Base-by-base conservation (phyloP, 139 green algal genomes). In the Parachlorella kessleri region DNA sequence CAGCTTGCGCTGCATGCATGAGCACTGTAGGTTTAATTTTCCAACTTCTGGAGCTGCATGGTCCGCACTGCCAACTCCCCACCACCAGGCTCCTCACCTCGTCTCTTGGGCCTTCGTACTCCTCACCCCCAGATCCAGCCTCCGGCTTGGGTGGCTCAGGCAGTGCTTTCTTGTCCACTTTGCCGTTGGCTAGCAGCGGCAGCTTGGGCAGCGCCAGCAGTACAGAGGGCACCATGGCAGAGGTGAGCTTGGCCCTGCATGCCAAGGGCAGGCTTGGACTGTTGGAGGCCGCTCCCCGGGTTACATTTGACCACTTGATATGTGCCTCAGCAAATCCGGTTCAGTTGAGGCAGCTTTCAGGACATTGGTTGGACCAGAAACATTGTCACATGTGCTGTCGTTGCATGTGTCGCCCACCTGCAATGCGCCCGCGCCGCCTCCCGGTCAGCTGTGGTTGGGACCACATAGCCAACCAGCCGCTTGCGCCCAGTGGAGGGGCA, bases 141-240 rank as follows among this genome's bases (percentile, higher is more conserved):
- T 69, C 38, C 38, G 54, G 55, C 70, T 40, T 21, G 65, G 77
- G 30, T n/a, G n/a, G n/a, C n/a, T 40, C 33, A 28, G 37, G 63
- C 40, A 75, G 67, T 6, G 73, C 72, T 37, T 83, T 53, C 26
- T 55, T 26, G 70, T 76, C 9, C 28, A 66, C 70, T 68, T 86
- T 87, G 40, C 82, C 82, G 28, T 63, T 83, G 14, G 82, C 79
- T 72, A 84, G 35, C 3, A 70, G 24, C 1, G 82, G 82, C 40
- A 85, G 38, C 28, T 37, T 35, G 14, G 59, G 26, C 55, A 87
- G 39, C n/a, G 40, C n/a, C 41, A 87, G 41, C 28, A 87, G 10
- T 18, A 82, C 40, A 24, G 55, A 26, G 23, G 82, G 82, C 55
- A 87, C 73, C 80, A 85, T 85, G 6, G 66, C 42, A 24, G 2